A percentile compares a stretch with the other conserved stretches of the same genome.
These are phyloP conservation scores for Graphium sp. DNA, from an alignment of 2,329 filamentous ascomycete genomes.

Conservation along the genomic window DNA sequence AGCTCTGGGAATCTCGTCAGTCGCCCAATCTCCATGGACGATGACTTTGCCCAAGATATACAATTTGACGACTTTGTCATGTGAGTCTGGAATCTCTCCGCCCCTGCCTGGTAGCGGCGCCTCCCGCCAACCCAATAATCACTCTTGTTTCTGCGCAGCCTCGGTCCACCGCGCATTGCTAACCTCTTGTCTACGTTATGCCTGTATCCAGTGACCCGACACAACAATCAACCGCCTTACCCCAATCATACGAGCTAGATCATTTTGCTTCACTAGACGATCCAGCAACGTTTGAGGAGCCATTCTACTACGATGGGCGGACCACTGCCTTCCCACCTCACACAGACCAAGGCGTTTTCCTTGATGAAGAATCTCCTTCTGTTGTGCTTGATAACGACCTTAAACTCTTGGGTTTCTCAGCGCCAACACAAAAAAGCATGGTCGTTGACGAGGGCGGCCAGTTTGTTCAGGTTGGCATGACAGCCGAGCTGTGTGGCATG, in stretches of 20 bases:
- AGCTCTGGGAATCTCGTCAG: too few relatives aligned
- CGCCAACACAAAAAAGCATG: constrained; percentile 39
- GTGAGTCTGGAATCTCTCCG: too few relatives aligned
- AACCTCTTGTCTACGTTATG: too few relatives aligned
- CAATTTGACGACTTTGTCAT: constrained; percentile 39
- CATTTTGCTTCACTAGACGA: too few relatives aligned
- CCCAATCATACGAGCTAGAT: constrained; percentile 43
- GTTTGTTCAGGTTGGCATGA: constrained; percentile 47
- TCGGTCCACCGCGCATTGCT: too few relatives aligned
- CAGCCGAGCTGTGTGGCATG: constrained; percentile 71
- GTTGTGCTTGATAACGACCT: constrained; percentile 45
- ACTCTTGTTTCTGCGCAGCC: too few relatives aligned
- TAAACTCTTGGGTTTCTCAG: constrained; percentile 62
- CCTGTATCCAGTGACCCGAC: too few relatives aligned
- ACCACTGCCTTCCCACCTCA: too few relatives aligned
- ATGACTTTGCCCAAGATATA: constrained; percentile 33
- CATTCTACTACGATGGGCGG: constrained; percentile 47
- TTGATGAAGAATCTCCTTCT: constrained; percentile 26
- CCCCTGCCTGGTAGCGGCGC: too few relatives aligned
- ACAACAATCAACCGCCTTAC: too few relatives aligned
- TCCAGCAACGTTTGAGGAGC: constrained; percentile 51
- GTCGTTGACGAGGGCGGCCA: constrained; percentile 51
- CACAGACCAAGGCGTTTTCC: constrained; percentile 9
- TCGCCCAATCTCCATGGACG: too few relatives aligned
- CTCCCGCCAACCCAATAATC: too few relatives aligned